Conservation (phyloP, 208 protist genomes). For the Leishmania mexicana region DNA sequence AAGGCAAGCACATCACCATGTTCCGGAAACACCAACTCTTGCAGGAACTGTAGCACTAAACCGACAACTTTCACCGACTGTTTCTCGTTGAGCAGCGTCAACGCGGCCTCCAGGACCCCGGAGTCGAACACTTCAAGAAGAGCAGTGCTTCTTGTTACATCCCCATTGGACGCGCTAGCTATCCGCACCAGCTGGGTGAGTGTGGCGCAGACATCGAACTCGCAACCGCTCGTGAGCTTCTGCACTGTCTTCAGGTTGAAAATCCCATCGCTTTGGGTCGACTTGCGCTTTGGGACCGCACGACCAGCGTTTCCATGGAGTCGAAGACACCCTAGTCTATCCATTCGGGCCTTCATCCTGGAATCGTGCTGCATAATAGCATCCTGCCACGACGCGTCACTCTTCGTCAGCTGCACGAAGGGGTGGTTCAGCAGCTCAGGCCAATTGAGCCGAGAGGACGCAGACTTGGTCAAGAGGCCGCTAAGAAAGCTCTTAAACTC, state of each 20-base stretch:
- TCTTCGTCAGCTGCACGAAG: slow-evolving; percentile 82
- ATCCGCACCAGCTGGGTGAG: slow-evolving; percentile 25
- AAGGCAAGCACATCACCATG: slow-evolving; percentile 67
- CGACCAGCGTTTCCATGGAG: slow-evolving; percentile 21
- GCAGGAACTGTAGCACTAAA: slow-evolving; percentile 52
- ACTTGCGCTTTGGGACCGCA: slow-evolving; percentile 28
- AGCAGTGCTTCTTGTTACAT: slow-evolving; percentile 16
- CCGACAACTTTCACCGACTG: slow-evolving; percentile 35
- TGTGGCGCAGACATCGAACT: slow-evolving; percentile 18
- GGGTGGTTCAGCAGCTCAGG: slow-evolving; percentile 87
- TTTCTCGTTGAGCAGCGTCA: slow-evolving; percentile 46
- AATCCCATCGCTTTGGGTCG: slow-evolving; percentile 35
- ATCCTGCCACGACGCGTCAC: slow-evolving; percentile 68
- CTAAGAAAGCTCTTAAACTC: slow-evolving; percentile 93
- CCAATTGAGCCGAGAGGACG: slow-evolving; percentile 93
- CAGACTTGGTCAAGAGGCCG: slow-evolving; percentile 94
- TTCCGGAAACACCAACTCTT: slow-evolving; percentile 72
- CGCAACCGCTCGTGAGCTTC: slow-evolving; percentile 6
- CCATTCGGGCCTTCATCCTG: slow-evolving; percentile 82
- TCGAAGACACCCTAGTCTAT: slow-evolving; percentile 67
- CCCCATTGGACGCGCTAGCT: slow-evolving; percentile 10
- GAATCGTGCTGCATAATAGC: slow-evolving; percentile 72
- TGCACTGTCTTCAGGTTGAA: slow-evolving; percentile 38
- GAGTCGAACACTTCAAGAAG: slow-evolving; percentile 32
- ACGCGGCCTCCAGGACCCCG: slow-evolving; percentile 27